Conservation (phyloP, 331 rosid genomes). For the Quercus tomentella region DNA sequence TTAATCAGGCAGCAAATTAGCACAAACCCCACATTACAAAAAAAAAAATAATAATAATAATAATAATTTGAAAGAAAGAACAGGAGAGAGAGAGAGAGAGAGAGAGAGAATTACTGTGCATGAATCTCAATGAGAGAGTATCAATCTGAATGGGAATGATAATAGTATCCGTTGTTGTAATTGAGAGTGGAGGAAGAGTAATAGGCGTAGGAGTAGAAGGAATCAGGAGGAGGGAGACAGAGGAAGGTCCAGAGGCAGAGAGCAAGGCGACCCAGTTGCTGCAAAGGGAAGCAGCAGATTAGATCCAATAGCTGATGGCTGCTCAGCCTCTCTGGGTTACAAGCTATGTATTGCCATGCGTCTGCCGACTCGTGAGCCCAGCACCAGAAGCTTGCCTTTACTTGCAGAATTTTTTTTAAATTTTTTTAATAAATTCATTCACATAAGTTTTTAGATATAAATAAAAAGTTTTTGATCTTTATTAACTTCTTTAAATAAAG, state of each 20-base stretch:
- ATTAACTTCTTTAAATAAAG: too few species aligned
- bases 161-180: constrained; percentile 29
- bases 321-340: constrained; percentile 52
- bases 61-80: too few species aligned
- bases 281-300: constrained; percentile 61
- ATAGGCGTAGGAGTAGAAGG: constrained; percentile 26
- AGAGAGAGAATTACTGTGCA: constrained; percentile 16
- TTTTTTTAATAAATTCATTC: too few species aligned
- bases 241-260: constrained; percentile 71
- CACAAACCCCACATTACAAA: neutral
- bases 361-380: constrained; percentile 64
- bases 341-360: constrained; percentile 53
- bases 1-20: too few species aligned
- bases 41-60: too few species aligned
- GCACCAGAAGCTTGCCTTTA: constrained; percentile 9
- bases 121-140: neutral
- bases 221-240: constrained; percentile 53
- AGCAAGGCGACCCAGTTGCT: constrained; percentile 64
- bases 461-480: too few species aligned
- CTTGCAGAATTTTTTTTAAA: too few species aligned
- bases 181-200: constrained; percentile 17
- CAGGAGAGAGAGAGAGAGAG: neutral
- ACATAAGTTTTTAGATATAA: too few species aligned
- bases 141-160: constrained; percentile 63
- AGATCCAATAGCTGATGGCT: constrained; percentile 58